Conservation (phyloP, 2,329 filamentous ascomycete species). For the Neonectria punicea region DNA sequence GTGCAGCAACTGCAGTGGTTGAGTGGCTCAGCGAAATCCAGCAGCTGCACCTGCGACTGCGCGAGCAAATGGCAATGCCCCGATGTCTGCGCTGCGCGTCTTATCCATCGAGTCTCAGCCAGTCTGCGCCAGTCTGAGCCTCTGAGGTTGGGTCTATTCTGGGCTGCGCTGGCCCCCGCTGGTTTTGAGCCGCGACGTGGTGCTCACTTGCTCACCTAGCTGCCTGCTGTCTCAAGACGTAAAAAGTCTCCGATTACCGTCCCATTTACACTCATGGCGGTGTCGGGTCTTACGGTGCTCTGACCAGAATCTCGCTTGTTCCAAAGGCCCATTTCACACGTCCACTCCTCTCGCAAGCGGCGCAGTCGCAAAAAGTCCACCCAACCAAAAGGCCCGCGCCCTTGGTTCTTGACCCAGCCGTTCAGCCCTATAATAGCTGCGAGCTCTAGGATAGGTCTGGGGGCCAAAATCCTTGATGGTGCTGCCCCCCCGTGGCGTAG, state of each 20-base stretch:
- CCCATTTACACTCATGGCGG: constrained; percentile 20
- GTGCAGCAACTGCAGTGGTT: constrained; percentile 19
- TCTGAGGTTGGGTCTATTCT: constrained; percentile 30
- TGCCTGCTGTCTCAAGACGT: constrained; percentile 16
- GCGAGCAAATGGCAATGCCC: constrained; percentile 20
- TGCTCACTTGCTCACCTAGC: constrained; percentile 14
- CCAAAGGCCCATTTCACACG: neutral
- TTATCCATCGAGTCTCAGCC: constrained; percentile 27
- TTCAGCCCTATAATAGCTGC: constrained; percentile 40
- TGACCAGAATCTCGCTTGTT: constrained; percentile 15
- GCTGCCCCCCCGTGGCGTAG: constrained; percentile 41
- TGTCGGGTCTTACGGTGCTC: constrained; percentile 8
- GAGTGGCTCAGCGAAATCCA: constrained; percentile 29
- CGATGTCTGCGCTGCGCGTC: constrained; percentile 19
- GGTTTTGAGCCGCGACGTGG: constrained; percentile 22
- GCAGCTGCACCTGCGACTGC: constrained; percentile 25
- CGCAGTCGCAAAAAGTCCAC: constrained; percentile 22
- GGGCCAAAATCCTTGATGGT: constrained; percentile 29
- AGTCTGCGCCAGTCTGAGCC: constrained; percentile 8
- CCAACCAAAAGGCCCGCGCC: constrained; percentile 29
- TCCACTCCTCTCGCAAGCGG: constrained; percentile 27
- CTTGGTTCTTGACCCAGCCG: constrained; percentile 33
- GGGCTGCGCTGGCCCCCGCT: constrained; percentile 16
- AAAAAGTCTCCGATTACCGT: constrained; percentile 24
- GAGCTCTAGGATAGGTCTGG: constrained; percentile 20